Evolutionary conservation across 108 stramenopile species (phyloP).

Genomic region (Nitzschia putrida): DNA sequence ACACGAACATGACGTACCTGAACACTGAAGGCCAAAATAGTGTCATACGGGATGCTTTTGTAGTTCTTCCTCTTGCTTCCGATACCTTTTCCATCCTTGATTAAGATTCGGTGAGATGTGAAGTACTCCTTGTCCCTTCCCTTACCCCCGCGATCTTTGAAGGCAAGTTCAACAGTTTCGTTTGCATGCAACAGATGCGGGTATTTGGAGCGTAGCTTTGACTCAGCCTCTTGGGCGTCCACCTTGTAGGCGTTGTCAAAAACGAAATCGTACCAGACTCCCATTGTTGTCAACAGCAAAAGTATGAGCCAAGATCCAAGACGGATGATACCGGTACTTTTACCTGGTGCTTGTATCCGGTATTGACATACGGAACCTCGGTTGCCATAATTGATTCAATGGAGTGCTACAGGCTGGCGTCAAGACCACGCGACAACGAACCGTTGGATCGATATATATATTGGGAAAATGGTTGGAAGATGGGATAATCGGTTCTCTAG

Average conservation of each 20-base stretch:
- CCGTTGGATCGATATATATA: no score
- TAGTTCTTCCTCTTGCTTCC: slow-evolving; percentile 56
- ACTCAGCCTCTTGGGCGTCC: slow-evolving; percentile 49
- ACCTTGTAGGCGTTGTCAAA: slow-evolving; percentile 49
- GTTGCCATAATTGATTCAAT: no score
- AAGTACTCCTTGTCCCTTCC: slow-evolving; percentile 58
- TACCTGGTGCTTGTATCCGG: no score
- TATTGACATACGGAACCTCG: no score
- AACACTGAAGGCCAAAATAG: slow-evolving; percentile 67
- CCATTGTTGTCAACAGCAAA: not conserved
- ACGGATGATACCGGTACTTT: no score
- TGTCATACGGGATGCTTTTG: slow-evolving; percentile 52
- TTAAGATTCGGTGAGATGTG: slow-evolving; percentile 54
- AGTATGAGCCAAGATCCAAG: no score
- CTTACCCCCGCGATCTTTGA: slow-evolving; percentile 54
- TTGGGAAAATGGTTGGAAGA: no score
- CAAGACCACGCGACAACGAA: no score
- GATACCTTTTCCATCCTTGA: slow-evolving; percentile 59
- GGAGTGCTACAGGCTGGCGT: no score
- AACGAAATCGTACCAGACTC: slow-evolving; percentile 29
- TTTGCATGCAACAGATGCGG: slow-evolving; percentile 39
- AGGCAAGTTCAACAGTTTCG: slow-evolving; percentile 56
- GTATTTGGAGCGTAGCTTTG: slow-evolving; percentile 32
- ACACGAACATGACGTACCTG: slow-evolving; percentile 50
- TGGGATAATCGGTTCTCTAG: no score